Evolutionary conservation across 768 basidiomycete species (phyloP).

Genomic region (Cystobasidium onofrii): DNA sequence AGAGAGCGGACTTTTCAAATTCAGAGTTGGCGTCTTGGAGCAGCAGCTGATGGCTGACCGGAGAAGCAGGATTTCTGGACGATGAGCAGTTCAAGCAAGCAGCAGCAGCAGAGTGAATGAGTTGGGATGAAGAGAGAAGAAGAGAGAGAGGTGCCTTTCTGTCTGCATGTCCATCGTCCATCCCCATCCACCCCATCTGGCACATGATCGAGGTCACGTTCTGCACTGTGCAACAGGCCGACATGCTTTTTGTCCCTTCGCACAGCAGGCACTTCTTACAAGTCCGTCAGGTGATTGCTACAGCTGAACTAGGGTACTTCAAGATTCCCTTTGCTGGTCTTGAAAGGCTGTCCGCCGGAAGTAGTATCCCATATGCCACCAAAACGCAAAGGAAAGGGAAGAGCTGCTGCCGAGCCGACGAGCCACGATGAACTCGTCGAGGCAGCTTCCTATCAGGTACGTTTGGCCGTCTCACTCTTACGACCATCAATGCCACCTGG

Average conservation of each 20-base stretch:
- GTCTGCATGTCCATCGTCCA: no score
- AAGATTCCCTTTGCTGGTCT: neutral
- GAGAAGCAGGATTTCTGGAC: no score
- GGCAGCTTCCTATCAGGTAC: neutral
- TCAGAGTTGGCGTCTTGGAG: neutral
- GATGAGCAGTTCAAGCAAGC: no score
- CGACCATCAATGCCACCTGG: neutral
- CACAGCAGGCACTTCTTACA: no score
- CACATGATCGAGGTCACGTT: neutral
- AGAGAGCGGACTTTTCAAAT: neutral
- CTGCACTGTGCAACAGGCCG: no score
- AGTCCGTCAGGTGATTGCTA: neutral
- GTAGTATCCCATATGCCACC: neutral
- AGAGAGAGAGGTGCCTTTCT: no score
- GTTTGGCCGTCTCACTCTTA: no score
- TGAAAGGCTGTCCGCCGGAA: no score
- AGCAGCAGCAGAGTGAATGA: neutral
- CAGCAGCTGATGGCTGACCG: neutral
- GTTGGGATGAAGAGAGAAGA: neutral
- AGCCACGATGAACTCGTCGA: conserved; percentile 18
- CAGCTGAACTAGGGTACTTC: neutral
- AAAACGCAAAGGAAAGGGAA: conserved; percentile 3
- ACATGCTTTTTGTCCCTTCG: no score
- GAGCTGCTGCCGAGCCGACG: neutral
- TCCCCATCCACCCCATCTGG: no score